Evolutionary conservation across 495 filamentous ascomycete species (phyloP), one percentile per base, ranked within the genome.

Genomic region (Talaromyces stipitatus): DNA sequence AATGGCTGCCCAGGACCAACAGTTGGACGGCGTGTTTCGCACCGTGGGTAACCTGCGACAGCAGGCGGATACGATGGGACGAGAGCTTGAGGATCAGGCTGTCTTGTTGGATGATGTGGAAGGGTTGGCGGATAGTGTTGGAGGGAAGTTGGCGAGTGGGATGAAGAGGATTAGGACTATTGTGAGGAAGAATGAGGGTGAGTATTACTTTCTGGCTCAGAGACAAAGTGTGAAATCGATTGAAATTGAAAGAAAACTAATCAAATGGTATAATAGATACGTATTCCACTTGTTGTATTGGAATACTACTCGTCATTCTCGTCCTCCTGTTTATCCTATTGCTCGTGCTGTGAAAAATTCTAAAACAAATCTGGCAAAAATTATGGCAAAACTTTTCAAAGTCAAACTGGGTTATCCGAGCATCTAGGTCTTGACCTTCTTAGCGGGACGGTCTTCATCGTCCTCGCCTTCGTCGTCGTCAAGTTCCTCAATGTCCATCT

Each of bases 1-100:
- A 68, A 92, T 98, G 87, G 84, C 87, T 64, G 92, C 96, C 70
- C 94, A 97, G 74, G 95, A 98, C 67, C 78, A 94, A 76, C 85
- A 90, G 60, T 76, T 98, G 6, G 92, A 97, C 69, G 88, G 88
- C 3, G 95, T 98, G 41, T 96, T 90, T 65, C 82, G 84, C 62
- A 97, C 94, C 2, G 94, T 98, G 32, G 92, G 90, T 0, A 96
- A 89, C 64, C 66, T 98, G 64, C 75, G 91, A 52, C 77, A 87
- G 68, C 92, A 97, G 77, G 95, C 95, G 14, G 84, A 94, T 72
- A 86, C 87, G 60, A 97, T 98, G 92, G 92, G 92, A 7, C 75
- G 92, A 54, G 94, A 98, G 72, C 74, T 98, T 48, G 95, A 96
- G 69, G 92, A 97, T 69, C 94, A 98, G 78, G 79, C 75, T 20